Percentiles rank a stretch among this genome's conserved stretches.
Evolutionary conservation across 768 basidiomycete genomes (phyloP).

Genomic region (Podaxis sp.): DNA sequence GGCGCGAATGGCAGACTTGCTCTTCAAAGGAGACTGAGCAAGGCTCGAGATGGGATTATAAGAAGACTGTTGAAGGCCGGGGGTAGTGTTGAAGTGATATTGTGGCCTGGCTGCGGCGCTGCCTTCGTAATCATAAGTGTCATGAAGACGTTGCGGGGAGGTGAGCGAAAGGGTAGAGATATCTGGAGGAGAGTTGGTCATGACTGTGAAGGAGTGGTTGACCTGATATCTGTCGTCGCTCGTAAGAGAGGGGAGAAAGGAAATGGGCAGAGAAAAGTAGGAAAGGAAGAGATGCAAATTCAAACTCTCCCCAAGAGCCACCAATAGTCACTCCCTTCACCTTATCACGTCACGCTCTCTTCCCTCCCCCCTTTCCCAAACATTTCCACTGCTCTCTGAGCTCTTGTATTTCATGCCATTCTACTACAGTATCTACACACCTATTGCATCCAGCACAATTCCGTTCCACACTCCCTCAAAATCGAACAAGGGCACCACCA

Average conservation of each 20-base stretch:
- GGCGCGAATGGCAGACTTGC: constrained; percentile 56
- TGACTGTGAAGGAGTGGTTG: constrained; percentile 38
- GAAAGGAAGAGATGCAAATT: constrained; percentile 19
- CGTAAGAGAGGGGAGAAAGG: constrained; percentile 28
- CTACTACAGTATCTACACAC: background rate
- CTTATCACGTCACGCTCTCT: background rate
- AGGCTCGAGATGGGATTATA: constrained; percentile 54
- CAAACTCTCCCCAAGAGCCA: background rate
- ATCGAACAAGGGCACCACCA: background rate
- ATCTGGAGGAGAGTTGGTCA: constrained; percentile 81
- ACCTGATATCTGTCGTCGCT: constrained; percentile 23
- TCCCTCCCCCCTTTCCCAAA: background rate
- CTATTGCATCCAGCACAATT: background rate
- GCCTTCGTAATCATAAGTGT: constrained; percentile 81
- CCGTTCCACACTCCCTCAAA: background rate
- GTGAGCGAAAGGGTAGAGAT: constrained; percentile 73
- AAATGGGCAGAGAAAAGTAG: constrained; percentile 24
- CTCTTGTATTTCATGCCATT: background rate
- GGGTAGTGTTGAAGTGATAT: constrained; percentile 69
- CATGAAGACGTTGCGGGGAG: constrained; percentile 79
- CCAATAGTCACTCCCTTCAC: background rate
- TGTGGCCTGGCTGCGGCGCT: constrained; percentile 48
- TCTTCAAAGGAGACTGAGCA: constrained; percentile 69
- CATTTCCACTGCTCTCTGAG: background rate
- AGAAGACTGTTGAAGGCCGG: constrained; percentile 50